Percentiles rank a stretch among this genome's conserved stretches.
phyloP scores from a whole-genome alignment of 768 basidiomycete genomes.

The Clavulina sp. region DNA sequence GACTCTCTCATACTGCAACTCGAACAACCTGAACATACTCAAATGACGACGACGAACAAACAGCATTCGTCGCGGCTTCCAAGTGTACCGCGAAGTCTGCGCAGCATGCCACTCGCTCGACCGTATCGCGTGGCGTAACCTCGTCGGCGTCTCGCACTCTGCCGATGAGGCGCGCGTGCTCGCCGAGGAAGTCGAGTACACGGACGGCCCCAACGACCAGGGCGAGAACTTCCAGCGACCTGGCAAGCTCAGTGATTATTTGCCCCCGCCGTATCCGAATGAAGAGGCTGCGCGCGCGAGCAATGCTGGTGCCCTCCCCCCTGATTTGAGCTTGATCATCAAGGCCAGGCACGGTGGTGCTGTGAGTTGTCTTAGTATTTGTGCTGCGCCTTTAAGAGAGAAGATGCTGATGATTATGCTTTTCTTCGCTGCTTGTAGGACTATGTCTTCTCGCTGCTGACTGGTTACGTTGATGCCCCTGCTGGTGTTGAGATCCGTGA shows the following conservation, averaged over 20 bases:
- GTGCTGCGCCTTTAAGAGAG: not conserved
- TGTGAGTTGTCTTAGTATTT: constrained; percentile 33
- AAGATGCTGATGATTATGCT: not conserved
- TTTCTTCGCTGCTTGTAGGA: constrained; percentile 34
- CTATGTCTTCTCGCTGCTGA: constrained; percentile 92
- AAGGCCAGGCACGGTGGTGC: constrained; percentile 96
- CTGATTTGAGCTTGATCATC: constrained; percentile 90
- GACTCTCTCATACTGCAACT: too few relatives aligned
- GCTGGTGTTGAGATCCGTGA: constrained; percentile 90
- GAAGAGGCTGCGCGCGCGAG: constrained; percentile 91
- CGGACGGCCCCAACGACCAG: constrained; percentile 82
- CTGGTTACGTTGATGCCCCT: constrained; percentile 92
- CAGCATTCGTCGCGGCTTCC: constrained; percentile 89
- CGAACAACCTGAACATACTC: not conserved
- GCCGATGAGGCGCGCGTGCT: constrained; percentile 74
- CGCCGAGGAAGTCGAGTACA: constrained; percentile 96
- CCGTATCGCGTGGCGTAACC: constrained; percentile 98
- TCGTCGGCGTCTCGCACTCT: constrained; percentile 95
- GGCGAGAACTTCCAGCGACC: constrained; percentile 99
- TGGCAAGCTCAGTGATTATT: constrained; percentile 94
- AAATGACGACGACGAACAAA: not conserved
- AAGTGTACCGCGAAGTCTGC: constrained; percentile 98
- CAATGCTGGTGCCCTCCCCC: constrained; percentile 90
- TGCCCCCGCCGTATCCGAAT: constrained; percentile 90
- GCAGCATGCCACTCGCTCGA: constrained; percentile 98